Base-by-base conservation (phyloP, 345 rosid species). In the Populus nigra region DNA sequence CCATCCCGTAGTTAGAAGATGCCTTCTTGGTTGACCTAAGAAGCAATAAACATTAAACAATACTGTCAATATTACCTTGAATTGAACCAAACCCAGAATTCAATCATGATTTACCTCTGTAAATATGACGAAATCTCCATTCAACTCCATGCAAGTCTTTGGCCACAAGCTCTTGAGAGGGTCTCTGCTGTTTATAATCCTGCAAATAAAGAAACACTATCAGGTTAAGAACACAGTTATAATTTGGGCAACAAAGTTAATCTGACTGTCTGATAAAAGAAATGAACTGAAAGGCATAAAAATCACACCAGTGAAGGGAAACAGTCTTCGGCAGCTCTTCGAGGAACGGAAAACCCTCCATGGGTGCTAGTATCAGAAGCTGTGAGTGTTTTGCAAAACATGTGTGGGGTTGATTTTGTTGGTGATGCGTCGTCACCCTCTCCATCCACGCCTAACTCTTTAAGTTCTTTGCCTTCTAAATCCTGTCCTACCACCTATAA, bases 1-100 rank as follows among this genome's bases (percentile, higher is more conserved):
- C 99, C 99, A 95, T 65, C 98, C 99, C 7, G 98, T 93, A 5
- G 98, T 93, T 72, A 95, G 99, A 68, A 95, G 89, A 90, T 95
- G 99, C 83, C 99, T 85, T 86, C 96, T 93, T 73, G 99, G 99
- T 84, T 95, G 99, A 78, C 99, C 99, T 95, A 86, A 75, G 80
- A 82, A 38, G 57, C 53, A 79, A 69, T 67, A 79, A 68, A 62
- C 71, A 75, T 65, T n/a, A 71, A 59, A 77, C 29, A 38, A 72
- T 23, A 72, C 63, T 12, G 49, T 43, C 5, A 15, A 43, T 38
- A 53, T 77, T 69, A 78, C 55, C 70, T 45, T 73, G 78, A 74
- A 47, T 53, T 12, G 17, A 73, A 79, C 13, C 62, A 62, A 83
- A 68, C 47, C 57, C 55, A 38, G 18, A 68, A 65, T 59, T 79